These are phyloP conservation scores for Vitellaria paradoxa DNA, from an alignment of 179 eudicot species.

Conservation along the genomic window DNA sequence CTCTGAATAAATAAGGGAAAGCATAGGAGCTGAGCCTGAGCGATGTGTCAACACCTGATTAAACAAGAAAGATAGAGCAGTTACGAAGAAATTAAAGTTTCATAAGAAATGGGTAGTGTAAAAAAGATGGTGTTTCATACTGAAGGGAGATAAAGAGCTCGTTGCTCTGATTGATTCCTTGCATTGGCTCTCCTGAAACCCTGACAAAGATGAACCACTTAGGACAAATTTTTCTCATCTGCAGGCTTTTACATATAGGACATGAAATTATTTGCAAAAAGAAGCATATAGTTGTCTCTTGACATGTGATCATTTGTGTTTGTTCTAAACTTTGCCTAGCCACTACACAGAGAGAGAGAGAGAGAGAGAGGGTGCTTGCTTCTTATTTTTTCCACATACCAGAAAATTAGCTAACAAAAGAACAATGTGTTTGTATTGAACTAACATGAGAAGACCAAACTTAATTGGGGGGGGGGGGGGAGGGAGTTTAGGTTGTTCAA, in stretches of 20 bases:
- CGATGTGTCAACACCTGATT: slow-evolving; percentile 84
- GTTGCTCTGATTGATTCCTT: slow-evolving; percentile 49
- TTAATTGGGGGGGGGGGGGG: too few relatives aligned
- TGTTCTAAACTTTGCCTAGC: not conserved
- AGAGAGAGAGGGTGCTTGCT: not conserved
- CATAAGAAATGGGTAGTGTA: not conserved
- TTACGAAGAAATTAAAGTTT: not conserved
- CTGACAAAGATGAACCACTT: slow-evolving; percentile 31
- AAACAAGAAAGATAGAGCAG: not conserved
- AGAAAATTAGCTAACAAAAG: not conserved
- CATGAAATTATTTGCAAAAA: not conserved
- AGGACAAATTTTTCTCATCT: not conserved
- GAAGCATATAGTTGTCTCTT: not conserved
- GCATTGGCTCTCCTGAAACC: slow-evolving; percentile 66
- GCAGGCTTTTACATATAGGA: not conserved
- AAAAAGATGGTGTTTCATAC: slow-evolving; percentile 33
- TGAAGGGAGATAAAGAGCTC: slow-evolving; percentile 85
- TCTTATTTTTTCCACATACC: not conserved
- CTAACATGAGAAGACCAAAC: not conserved
- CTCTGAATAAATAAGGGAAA: slow-evolving; percentile 77
- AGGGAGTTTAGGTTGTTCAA: too few relatives aligned
- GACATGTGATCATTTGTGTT: not conserved
- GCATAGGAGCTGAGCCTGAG: slow-evolving; percentile 68
- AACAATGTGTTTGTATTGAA: not conserved
- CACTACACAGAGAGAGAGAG: not conserved